Evolutionary conservation across 2,329 filamentous ascomycete genomes (phyloP).

Genomic region (Periconia sp.): DNA sequence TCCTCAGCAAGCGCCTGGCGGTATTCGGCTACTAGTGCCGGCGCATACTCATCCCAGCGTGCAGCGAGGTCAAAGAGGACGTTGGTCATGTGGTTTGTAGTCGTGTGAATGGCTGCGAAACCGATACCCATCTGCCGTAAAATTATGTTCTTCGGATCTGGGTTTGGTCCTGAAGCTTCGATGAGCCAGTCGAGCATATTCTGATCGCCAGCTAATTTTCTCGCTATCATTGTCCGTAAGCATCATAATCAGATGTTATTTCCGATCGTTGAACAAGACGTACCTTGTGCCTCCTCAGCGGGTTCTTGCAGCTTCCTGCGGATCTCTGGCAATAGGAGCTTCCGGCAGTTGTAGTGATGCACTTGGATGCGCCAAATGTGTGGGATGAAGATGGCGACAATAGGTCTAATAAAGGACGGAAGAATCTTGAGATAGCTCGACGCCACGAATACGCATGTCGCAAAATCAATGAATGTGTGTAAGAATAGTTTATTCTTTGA

Average conservation of each 20-base stretch:
- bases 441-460: conserved; percentile 9
- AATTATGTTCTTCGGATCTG: not conserved
- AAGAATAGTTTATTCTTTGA: conserved; percentile 1
- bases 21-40: not conserved
- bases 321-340: conserved; percentile 2
- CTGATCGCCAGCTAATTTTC: not conserved
- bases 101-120: conserved; percentile 8
- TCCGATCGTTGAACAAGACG: not conserved
- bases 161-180: not conserved
- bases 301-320: not conserved
- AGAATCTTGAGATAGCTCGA: conserved; percentile 7
- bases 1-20: not conserved
- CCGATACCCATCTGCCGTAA: conserved; percentile 8
- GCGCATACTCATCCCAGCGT: conserved; percentile 11
- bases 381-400: not conserved
- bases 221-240: too few relatives aligned
- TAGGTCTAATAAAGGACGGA: conserved; percentile 5
- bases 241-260: not conserved
- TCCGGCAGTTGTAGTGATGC: not conserved
- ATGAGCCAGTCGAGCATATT: conserved; percentile 12
- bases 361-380: conserved; percentile 6
- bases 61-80: conserved; percentile 11
- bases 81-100: conserved; percentile 11
- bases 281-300: not conserved
- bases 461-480: conserved; percentile 7